Evolutionary conservation across 129 eudicot genomes (phyloP), one percentile per base, ranked within the genome.

Genomic region (Escallonia herrerae): DNA sequence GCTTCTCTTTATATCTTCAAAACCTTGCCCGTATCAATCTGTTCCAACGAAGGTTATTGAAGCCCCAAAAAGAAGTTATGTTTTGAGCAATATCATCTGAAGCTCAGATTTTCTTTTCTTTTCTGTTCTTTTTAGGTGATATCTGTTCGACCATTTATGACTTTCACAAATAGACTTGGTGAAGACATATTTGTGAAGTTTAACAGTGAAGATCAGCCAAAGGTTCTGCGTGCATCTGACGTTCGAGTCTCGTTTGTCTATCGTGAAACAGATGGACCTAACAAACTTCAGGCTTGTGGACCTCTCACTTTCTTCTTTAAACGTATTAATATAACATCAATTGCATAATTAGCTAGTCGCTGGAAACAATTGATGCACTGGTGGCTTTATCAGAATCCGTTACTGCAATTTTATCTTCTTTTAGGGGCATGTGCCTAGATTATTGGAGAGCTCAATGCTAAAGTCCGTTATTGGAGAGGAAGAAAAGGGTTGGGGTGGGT

Each of bases 111-210:
- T 63, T 65, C 64, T 44, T 45, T 33, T 22, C 33, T 22, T 22
- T 75, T 39, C 10, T 57, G 73, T 14, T 61, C 60, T 67, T 40
- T 40, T 15, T 69, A 91, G 97, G 98, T 91, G 22, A 91, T 91
- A 42, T 73, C 82, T 13, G 75, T 91, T 53, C 80, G 91, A 47
- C 98, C 98, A 43, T 91, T 65, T 62, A 73, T 91, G 76, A 91
- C 98, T 39, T 91, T 88, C 65, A 91, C 98, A 22, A 91, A 91
- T 80, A 87, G 98, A 83, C 74, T 88, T 59, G 98, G 98, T 79
- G 79, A 79, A 68, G 82, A 85, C 51, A 69, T 91, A 70, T 75
- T 63, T 58, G 37, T 91, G 69, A 91, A 85, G 80, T 56, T 91
- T 44, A 91, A 96, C 81, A 73, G 81, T 64, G 90, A 88, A 67